phyloP scores from a whole-genome alignment of 1,284 basidiomycete species.

The Fomes fomentarius region DNA sequence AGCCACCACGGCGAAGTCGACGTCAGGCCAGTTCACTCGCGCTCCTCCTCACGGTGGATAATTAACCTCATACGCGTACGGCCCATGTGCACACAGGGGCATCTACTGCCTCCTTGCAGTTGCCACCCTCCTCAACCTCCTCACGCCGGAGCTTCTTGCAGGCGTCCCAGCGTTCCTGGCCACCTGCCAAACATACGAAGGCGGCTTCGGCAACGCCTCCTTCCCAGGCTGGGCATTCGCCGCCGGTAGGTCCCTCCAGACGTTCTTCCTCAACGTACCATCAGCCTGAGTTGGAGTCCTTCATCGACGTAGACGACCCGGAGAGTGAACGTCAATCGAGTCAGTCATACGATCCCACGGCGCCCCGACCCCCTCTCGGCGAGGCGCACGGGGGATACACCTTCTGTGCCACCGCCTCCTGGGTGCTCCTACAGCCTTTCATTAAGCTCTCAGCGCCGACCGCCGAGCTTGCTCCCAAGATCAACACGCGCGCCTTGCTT shows the following conservation, averaged over 20 bases:
- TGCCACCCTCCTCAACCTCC: constrained; percentile 75
- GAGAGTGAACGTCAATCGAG: background rate
- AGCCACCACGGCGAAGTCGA: constrained; percentile 91
- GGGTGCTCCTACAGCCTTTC: constrained; percentile 76
- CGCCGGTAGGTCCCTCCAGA: constrained; percentile 18
- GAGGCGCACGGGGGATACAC: constrained; percentile 99
- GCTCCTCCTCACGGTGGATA: background rate
- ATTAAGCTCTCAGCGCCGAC: constrained; percentile 28
- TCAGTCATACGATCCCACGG: constrained; percentile 32
- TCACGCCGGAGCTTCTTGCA: constrained; percentile 87
- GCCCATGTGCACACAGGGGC: constrained; percentile 50
- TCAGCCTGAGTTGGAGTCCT: too few species aligned
- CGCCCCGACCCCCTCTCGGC: constrained; percentile 70
- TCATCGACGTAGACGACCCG: constrained; percentile 13
- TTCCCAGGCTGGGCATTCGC: constrained; percentile 52
- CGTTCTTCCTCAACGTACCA: background rate
- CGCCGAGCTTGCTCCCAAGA: constrained; percentile 35
- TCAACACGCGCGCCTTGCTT: constrained; percentile 68
- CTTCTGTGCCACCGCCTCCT: constrained; percentile 87
- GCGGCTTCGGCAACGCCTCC: constrained; percentile 89
- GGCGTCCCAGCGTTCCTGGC: constrained; percentile 66
- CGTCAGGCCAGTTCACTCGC: constrained; percentile 65
- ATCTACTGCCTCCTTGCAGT: constrained; percentile 78
- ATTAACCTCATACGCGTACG: too few species aligned
- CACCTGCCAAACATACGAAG: constrained; percentile 97